phyloP scores from a whole-genome alignment of 495 filamentous ascomycete genomes.

The Glonium stellatum region DNA sequence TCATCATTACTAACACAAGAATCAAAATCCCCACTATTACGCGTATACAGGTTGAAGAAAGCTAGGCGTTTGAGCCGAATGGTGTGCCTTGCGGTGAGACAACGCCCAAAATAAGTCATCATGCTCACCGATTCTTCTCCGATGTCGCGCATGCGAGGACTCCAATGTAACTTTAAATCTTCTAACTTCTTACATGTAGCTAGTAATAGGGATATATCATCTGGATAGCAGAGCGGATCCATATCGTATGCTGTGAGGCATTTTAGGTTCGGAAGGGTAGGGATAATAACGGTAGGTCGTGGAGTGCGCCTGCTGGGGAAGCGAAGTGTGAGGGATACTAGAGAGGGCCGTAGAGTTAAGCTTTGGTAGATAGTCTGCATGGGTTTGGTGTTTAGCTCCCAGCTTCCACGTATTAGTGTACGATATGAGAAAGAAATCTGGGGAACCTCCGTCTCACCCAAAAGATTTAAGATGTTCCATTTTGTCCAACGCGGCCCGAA shows the following conservation, averaged over 20 bases:
- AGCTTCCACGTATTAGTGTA: constrained; percentile 35
- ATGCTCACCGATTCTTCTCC: constrained; percentile 52
- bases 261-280: constrained; percentile 50
- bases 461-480: constrained; percentile 52
- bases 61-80: constrained; percentile 45
- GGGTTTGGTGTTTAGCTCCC: constrained; percentile 59
- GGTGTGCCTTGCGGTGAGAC: constrained; percentile 39
- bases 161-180: constrained; percentile 54
- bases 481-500: constrained; percentile 52
- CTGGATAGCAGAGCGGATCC: constrained; percentile 58
- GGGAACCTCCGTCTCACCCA: constrained; percentile 28
- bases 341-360: constrained; percentile 41
- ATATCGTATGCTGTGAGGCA: constrained; percentile 51
- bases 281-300: constrained; percentile 51
- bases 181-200: constrained; percentile 46
- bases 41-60: constrained; percentile 53
- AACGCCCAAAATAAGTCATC: constrained; percentile 52
- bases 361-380: constrained; percentile 53
- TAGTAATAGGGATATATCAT: constrained; percentile 54
- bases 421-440: neutral
- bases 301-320: constrained; percentile 52
- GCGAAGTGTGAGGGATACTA: constrained; percentile 50
- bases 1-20: neutral
- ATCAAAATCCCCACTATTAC: constrained; percentile 35
- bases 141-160: constrained; percentile 52